These are phyloP conservation scores for Sclerospora graminicola DNA, from an alignment of 352 stramenopile species.

Conservation along the genomic window DNA sequence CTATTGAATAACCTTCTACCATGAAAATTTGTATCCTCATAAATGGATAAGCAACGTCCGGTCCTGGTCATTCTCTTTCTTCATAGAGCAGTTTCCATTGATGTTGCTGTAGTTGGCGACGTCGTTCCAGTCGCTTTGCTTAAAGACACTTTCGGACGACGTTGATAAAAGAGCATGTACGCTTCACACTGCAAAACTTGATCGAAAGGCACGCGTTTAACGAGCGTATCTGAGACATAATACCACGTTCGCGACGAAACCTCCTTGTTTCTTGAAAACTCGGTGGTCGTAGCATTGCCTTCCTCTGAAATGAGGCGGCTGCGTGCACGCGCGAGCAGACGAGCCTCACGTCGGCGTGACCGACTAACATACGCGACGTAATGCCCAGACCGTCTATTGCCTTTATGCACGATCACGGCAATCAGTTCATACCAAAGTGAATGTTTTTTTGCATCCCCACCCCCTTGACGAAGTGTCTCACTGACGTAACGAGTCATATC, in stretches of 20 bases:
- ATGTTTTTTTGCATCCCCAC: constrained; percentile 11
- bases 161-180: constrained; percentile 75
- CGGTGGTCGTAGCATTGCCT: constrained; percentile 1
- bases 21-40: constrained; percentile 9
- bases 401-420: constrained; percentile 61
- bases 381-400: constrained; percentile 56
- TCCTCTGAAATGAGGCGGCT: constrained; percentile 17
- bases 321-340: constrained; percentile 10
- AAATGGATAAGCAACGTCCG: constrained; percentile 12
- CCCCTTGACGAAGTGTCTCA: constrained; percentile 17
- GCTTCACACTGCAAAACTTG: constrained; percentile 64
- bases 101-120: constrained; percentile 11
- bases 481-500: constrained; percentile 43
- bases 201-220: constrained; percentile 46
- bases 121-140: constrained; percentile 5
- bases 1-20: constrained; percentile 27
- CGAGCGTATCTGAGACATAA: constrained; percentile 59
- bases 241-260: constrained; percentile 37
- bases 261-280: constrained; percentile 11
- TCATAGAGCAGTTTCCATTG: constrained; percentile 15
- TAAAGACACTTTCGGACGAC: constrained; percentile 11
- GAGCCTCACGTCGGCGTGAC: constrained; percentile 25
- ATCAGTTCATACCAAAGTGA: constrained; percentile 48
- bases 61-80: constrained; percentile 9
- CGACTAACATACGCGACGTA: constrained; percentile 69